Evolutionary conservation across 805 yeast species (phyloP), one percentile per base, ranked within the genome.

Genomic region (Saturnispora halmiae): DNA sequence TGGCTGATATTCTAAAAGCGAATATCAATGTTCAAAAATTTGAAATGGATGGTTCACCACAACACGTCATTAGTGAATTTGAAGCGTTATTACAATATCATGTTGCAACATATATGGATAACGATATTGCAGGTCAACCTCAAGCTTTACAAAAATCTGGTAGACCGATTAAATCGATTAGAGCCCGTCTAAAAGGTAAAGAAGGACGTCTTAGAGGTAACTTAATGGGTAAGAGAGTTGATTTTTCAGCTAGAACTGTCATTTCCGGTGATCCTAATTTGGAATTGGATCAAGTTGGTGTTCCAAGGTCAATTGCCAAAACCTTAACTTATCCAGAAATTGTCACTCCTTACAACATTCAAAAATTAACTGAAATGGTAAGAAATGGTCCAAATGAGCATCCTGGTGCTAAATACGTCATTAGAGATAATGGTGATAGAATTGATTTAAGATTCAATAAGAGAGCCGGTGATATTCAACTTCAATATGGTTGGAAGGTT

Each of bases 101-200:
- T 56, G 96, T 92, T 39, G 99, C 99, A 6, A 92, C 99, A 0
- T 92, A 92, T 60, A 92, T 92, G 99, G 98, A 92, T 66, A 92
- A 92, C 61, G 97, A 92, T 66, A 92, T 92, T 64, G 98, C 98
- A 11, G 98, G 99, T 48, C 98, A 92, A 67, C 99, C 98, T 1
- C 98, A 90, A 63, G 98, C 99, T 26, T 73, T 92, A 47, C 99
- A 92, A 60, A 92, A 92, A 64, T 85, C 96, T 43, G 99, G 99
- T 44, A 82, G 99, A 65, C 98, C 99, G 2, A 94, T 92, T 51
- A 92, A 92, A 62, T 86, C 96, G 34, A 92, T 92, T 54, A 80
- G 99, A 67, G 97, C 99, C n/a, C 88, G 99, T 70, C 73, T 92
- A 54, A 92, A 92, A 81, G 98, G 99, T 69, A 92, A 92, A 56